Conservation (phyloP, 768 basidiomycete genomes). For the Lentinula sp. region DNA sequence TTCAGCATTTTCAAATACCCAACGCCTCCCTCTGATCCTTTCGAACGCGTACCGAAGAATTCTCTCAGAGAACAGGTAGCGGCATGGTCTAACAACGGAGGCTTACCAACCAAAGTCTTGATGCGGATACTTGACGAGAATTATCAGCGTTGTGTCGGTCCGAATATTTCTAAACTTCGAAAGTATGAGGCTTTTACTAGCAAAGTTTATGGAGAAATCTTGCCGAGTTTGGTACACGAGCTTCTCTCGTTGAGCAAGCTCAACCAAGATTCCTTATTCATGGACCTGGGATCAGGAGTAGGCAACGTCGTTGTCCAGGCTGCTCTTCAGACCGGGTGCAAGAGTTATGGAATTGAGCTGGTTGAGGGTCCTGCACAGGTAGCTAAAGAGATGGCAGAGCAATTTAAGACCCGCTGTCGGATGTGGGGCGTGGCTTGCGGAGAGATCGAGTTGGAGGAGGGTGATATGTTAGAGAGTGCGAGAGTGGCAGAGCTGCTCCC, state of each 20-base stretch:
- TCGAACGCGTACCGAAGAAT: constrained; percentile 39
- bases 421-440: constrained; percentile 90
- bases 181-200: constrained; percentile 81
- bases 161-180: constrained; percentile 73
- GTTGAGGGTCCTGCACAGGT: constrained; percentile 75
- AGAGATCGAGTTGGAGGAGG: constrained; percentile 73
- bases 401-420: constrained; percentile 69
- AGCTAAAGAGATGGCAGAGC: constrained; percentile 68
- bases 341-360: constrained; percentile 73
- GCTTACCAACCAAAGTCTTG: constrained; percentile 57
- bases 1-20: constrained; percentile 66
- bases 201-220: constrained; percentile 86
- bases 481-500: constrained; percentile 65
- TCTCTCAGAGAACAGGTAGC: constrained; percentile 39
- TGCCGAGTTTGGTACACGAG: constrained; percentile 76
- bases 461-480: constrained; percentile 72
- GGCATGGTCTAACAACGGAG: constrained; percentile 43
- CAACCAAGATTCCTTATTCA: constrained; percentile 57
- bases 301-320: constrained; percentile 82
- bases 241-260: constrained; percentile 54
- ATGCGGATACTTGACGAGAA: constrained; percentile 83
- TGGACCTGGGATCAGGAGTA: constrained; percentile 85
- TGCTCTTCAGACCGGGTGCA: constrained; percentile 73
- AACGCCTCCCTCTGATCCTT: constrained; percentile 41
- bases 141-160: constrained; percentile 91